phyloP scores from a whole-genome alignment of 805 yeast genomes.

The Kluyveromyces lactis region DNA sequence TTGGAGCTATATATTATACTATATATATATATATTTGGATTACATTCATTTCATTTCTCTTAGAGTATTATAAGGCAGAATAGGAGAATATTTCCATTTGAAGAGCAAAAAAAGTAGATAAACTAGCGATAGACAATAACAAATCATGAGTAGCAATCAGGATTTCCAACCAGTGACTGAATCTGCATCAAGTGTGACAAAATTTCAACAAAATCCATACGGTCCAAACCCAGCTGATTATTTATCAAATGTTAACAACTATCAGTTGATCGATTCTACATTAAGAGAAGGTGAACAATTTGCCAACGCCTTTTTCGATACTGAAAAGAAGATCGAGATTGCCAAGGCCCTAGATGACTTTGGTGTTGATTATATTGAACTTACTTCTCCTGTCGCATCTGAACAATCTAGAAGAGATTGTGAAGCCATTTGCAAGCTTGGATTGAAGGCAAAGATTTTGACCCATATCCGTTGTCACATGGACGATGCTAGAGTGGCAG shows the following conservation, averaged over 20 bases:
- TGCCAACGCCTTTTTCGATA: slow-evolving; percentile 91
- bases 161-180: slow-evolving; percentile 41
- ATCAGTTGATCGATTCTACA: slow-evolving; percentile 91
- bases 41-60: too few species aligned
- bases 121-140: too few species aligned
- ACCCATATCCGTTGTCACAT: slow-evolving; percentile 98
- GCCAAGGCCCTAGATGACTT: slow-evolving; percentile 96
- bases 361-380: slow-evolving; percentile 96
- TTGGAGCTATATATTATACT: too few species aligned
- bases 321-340: slow-evolving; percentile 92
- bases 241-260: slow-evolving; percentile 78
- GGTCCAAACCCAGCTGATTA: slow-evolving; percentile 94
- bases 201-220: slow-evolving; percentile 59
- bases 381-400: slow-evolving; percentile 96
- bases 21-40: too few species aligned
- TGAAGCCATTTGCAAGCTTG: slow-evolving; percentile 97
- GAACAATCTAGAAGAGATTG: slow-evolving; percentile 91
- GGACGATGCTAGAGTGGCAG: slow-evolving; percentile 98
- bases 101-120: too few species aligned
- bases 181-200: slow-evolving; percentile 28
- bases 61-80: too few species aligned
- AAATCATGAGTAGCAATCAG: slow-evolving; percentile 7
- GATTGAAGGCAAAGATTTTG: slow-evolving; percentile 88
- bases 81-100: too few species aligned
- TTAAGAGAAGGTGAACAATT: slow-evolving; percentile 98